phyloP scores from a whole-genome alignment of 768 basidiomycete species.

The Lentinula detonsa region DNA sequence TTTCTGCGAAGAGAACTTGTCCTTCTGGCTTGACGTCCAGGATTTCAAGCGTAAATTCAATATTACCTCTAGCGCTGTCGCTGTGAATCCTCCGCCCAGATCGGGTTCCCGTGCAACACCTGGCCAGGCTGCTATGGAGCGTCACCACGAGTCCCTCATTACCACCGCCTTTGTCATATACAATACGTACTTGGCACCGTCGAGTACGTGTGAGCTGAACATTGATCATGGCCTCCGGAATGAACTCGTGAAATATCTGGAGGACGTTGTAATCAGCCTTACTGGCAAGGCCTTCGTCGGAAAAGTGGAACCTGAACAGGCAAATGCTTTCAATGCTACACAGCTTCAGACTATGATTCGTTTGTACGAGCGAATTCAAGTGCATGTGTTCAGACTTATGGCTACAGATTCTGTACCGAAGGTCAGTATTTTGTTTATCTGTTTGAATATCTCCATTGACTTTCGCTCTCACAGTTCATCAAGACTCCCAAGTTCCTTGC shows the following conservation, averaged over 20 bases:
- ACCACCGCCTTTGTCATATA: conserved; percentile 92
- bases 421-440: conserved; percentile 32
- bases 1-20: conserved; percentile 97
- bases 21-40: conserved; percentile 95
- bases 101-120: conserved; percentile 45
- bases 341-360: conserved; percentile 92
- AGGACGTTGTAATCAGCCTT: conserved; percentile 76
- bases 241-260: conserved; percentile 89
- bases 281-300: conserved; percentile 77
- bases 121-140: conserved; percentile 90
- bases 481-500: conserved; percentile 80
- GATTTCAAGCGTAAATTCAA: conserved; percentile 96
- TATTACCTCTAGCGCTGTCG: conserved; percentile 89
- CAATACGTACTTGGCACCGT: conserved; percentile 92
- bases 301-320: conserved; percentile 76
- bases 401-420: conserved; percentile 99
- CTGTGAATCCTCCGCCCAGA: conserved; percentile 29
- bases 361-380: conserved; percentile 94
- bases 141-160: conserved; percentile 92
- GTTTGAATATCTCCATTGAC: neutral
- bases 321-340: conserved; percentile 84
- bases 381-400: conserved; percentile 95
- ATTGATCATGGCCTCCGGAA: conserved; percentile 96
- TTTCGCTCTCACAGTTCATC: conserved; percentile 56
- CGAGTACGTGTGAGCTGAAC: conserved; percentile 93